Conservation (phyloP, 1,139 yeast genomes). For the Saccharomyces pastorianus region DNA sequence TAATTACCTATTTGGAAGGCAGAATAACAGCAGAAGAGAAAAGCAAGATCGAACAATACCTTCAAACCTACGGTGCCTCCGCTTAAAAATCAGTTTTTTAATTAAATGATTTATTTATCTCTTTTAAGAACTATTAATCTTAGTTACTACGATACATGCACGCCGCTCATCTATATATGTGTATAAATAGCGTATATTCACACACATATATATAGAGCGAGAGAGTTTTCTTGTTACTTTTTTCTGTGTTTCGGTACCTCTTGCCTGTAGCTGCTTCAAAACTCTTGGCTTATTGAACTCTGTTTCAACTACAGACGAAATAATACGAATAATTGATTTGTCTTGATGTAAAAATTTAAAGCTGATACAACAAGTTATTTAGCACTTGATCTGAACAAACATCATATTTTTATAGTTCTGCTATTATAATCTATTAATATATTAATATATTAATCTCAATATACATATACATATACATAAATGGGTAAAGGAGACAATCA, state of each 20-base stretch:
- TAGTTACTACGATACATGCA: neutral
- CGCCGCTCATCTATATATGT: neutral
- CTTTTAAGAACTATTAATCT: neutral
- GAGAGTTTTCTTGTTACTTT: neutral
- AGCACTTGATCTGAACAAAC: too few relatives aligned
- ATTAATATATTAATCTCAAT: neutral
- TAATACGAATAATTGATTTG: neutral
- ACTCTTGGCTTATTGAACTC: neutral
- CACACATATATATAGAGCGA: neutral
- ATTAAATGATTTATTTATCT: neutral
- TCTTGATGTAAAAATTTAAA: neutral
- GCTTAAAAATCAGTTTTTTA: neutral
- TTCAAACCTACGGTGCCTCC: slow-evolving; percentile 36
- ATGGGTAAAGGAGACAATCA: slow-evolving; percentile 6
- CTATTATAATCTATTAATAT: too few relatives aligned
- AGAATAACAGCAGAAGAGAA: slow-evolving; percentile 49
- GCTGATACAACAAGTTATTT: neutral
- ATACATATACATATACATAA: neutral
- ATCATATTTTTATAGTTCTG: too few relatives aligned
- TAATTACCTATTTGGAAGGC: slow-evolving; percentile 53
- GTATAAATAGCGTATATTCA: neutral
- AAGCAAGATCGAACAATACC: slow-evolving; percentile 51
- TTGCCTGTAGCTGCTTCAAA: neutral
- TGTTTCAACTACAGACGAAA: neutral
- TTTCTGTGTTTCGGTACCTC: neutral